These are phyloP conservation scores for Geopyxis carbonaria DNA, from an alignment of 495 filamentous ascomycete genomes.

Conservation along the genomic window DNA sequence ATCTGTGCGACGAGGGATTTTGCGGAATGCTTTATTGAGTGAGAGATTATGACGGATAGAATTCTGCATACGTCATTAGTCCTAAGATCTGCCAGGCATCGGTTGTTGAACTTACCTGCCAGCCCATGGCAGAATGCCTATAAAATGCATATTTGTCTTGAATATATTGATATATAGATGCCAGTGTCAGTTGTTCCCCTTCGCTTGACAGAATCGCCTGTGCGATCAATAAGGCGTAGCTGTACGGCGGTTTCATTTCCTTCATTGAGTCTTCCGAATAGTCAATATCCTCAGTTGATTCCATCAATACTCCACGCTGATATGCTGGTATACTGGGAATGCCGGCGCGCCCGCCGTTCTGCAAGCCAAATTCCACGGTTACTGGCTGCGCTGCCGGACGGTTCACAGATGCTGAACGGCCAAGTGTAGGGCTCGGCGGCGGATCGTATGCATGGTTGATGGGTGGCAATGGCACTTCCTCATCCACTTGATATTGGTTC, in stretches of 20 bases:
- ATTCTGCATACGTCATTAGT: slow-evolving; percentile 38
- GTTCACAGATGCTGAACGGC: no score
- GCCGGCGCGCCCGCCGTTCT: no score
- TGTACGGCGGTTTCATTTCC: slow-evolving; percentile 85
- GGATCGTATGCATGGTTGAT: no score
- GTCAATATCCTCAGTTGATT: slow-evolving; percentile 64
- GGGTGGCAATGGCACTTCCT: slow-evolving; percentile 19
- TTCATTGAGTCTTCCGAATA: slow-evolving; percentile 64
- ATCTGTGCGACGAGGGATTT: slow-evolving; percentile 76
- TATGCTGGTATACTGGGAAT: no score
- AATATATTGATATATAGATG: slow-evolving; percentile 84
- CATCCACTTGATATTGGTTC: slow-evolving; percentile 24
- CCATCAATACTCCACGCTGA: slow-evolving; percentile 48
- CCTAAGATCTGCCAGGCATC: neutral
- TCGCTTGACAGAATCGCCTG: slow-evolving; percentile 75
- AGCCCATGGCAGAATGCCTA: slow-evolving; percentile 60
- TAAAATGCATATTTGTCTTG: slow-evolving; percentile 81
- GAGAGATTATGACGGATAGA: slow-evolving; percentile 94
- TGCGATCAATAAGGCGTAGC: slow-evolving; percentile 93
- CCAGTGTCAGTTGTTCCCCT: slow-evolving; percentile 73
- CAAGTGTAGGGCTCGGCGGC: no score
- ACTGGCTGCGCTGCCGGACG: no score
- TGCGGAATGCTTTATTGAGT: slow-evolving; percentile 79
- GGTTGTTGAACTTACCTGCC: slow-evolving; percentile 45
- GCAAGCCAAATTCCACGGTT: no score